A percentile compares a stretch with the other conserved stretches of the same genome.
phyloP scores from a whole-genome alignment of 495 filamentous ascomycete genomes.

The Penicillium subrubescens region DNA sequence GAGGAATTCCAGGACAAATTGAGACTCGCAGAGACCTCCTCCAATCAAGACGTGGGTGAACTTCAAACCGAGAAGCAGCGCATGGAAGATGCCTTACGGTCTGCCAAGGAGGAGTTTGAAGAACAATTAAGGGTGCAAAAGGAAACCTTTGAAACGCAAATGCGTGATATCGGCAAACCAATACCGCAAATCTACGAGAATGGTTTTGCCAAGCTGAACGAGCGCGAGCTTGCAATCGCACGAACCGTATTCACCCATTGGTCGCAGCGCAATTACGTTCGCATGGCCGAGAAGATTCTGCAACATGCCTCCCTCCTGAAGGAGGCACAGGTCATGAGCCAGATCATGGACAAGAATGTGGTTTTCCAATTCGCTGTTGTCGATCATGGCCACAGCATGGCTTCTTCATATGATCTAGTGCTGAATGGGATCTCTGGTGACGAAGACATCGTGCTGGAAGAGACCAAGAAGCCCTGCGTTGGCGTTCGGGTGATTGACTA shows the following conservation, averaged over 20 bases:
- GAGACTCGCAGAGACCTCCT: constrained; percentile 69
- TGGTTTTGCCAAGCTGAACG: constrained; percentile 61
- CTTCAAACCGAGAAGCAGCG: constrained; percentile 79
- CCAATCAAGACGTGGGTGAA: constrained; percentile 80
- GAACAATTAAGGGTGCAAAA: constrained; percentile 73
- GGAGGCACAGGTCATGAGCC: constrained; percentile 97
- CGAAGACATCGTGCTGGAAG: constrained; percentile 81
- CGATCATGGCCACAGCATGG: constrained; percentile 82
- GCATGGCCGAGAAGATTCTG: constrained; percentile 91
- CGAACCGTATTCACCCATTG: constrained; percentile 68
- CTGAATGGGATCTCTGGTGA: constrained; percentile 90
- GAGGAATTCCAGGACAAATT: constrained; percentile 77
- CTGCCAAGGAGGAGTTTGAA: constrained; percentile 85
- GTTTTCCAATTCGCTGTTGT: constrained; percentile 95
- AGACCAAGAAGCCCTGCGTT: constrained; percentile 84
- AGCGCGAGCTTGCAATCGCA: constrained; percentile 71
- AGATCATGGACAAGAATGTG: constrained; percentile 90
- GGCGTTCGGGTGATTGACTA: constrained; percentile 92
- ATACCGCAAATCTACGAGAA: constrained; percentile 51
- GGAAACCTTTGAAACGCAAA: constrained; percentile 71
- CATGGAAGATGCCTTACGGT: constrained; percentile 81
- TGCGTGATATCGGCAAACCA: constrained; percentile 62
- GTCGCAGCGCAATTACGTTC: constrained; percentile 83
- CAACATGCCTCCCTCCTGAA: constrained; percentile 86
- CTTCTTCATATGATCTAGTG: constrained; percentile 94